Evolutionary conservation across 352 stramenopile genomes (phyloP).

Genomic region (Phytophthora foliorum): DNA sequence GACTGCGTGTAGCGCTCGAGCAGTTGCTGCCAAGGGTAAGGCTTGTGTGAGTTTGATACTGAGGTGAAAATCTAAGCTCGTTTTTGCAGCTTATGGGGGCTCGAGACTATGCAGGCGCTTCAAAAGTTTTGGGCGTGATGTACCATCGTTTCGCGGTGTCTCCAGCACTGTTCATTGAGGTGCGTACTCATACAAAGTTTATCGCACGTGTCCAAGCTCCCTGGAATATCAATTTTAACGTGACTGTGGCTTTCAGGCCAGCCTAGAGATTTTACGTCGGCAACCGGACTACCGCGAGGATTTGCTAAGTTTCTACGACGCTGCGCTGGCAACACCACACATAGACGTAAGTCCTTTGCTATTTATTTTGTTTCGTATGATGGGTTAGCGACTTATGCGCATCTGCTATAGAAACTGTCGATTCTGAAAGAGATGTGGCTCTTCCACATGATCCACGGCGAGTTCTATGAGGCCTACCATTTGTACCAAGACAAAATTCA

Average conservation of each 20-base stretch:
- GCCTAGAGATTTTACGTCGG: slow-evolving; percentile 78
- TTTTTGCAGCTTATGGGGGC: slow-evolving; percentile 64
- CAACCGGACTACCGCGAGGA: slow-evolving; percentile 61
- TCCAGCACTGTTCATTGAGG: slow-evolving; percentile 73
- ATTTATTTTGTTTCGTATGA: slow-evolving; percentile 1
- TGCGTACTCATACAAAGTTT: slow-evolving; percentile 19
- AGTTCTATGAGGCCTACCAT: slow-evolving; percentile 86
- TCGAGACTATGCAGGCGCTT: slow-evolving; percentile 75
- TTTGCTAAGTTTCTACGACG: slow-evolving; percentile 67
- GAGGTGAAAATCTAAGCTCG: background rate
- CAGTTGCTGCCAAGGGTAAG: slow-evolving; percentile 60
- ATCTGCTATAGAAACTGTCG: slow-evolving; percentile 55
- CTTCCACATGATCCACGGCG: slow-evolving; percentile 70
- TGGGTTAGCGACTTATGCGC: slow-evolving; percentile 6
- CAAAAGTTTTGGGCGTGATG: slow-evolving; percentile 70
- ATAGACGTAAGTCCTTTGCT: slow-evolving; percentile 55
- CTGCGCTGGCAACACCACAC: slow-evolving; percentile 45
- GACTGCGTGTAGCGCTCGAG: slow-evolving; percentile 55
- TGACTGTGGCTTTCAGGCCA: slow-evolving; percentile 52
- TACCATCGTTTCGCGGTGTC: slow-evolving; percentile 75
- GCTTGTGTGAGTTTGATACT: background rate
- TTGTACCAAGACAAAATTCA: slow-evolving; percentile 83
- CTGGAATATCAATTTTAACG: slow-evolving; percentile 6
- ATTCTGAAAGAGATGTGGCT: slow-evolving; percentile 83
- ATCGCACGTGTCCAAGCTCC: background rate